Percentiles rank a stretch among this genome's conserved stretches.
Conservation (phyloP, 306 rosid species). For the Geum urbanum region DNA sequence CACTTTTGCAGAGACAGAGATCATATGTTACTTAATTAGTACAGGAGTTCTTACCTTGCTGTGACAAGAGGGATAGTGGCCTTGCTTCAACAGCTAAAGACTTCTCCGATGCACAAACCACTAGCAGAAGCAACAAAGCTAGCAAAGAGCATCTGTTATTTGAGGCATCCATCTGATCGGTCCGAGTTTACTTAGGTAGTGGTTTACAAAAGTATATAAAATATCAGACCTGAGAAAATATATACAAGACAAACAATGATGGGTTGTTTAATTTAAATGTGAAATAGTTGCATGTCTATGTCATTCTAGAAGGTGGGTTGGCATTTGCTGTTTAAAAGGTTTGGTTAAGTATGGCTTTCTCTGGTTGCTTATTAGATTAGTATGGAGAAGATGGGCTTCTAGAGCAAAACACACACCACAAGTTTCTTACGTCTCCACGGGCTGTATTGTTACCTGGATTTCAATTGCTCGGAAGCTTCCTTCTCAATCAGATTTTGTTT, state of each 20-base stretch:
- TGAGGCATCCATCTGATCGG: slow-evolving; percentile 8
- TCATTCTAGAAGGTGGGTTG: slow-evolving; percentile 15
- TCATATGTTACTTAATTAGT: not conserved
- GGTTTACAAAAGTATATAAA: not conserved
- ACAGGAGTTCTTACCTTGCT: slow-evolving; percentile 17
- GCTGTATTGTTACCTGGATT: not conserved
- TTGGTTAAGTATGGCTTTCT: not conserved
- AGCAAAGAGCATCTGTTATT: slow-evolving; percentile 17
- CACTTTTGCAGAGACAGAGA: not conserved
- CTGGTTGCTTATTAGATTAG: not conserved
- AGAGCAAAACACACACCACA: not conserved
- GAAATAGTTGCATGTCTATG: not conserved
- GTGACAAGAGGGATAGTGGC: slow-evolving; percentile 21
- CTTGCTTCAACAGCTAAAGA: slow-evolving; percentile 28
- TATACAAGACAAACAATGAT: not conserved
- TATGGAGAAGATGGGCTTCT: slow-evolving; percentile 5
- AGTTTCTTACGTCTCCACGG: slow-evolving; percentile 7
- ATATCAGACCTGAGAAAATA: not conserved
- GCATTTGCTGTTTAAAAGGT: not conserved
- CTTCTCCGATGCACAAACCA: slow-evolving; percentile 18
- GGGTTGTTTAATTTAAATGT: not conserved
- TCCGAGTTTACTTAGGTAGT: not conserved
- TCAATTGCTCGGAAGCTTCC: slow-evolving; percentile 8
- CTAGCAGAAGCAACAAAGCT: slow-evolving; percentile 20
- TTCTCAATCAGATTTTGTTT: not conserved